These are phyloP conservation scores for Blastomyces parvus DNA, from an alignment of 2,329 filamentous ascomycete species.

Conservation along the genomic window DNA sequence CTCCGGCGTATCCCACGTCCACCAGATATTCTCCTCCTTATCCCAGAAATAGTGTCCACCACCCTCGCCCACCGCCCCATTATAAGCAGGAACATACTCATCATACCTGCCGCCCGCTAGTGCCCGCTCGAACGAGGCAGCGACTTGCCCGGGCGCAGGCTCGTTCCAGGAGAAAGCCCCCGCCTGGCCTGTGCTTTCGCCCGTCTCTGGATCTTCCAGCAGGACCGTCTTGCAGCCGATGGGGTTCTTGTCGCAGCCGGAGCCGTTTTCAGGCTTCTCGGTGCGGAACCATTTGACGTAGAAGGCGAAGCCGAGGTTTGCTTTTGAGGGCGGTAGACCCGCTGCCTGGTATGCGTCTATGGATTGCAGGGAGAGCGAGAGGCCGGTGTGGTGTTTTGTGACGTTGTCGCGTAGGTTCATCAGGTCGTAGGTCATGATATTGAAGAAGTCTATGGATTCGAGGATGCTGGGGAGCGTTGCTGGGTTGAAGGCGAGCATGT, in stretches of 20 bases:
- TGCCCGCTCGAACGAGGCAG: constrained; percentile 50
- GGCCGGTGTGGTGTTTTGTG: constrained; percentile 56
- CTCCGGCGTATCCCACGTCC: constrained; percentile 61
- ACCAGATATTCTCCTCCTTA: constrained; percentile 50
- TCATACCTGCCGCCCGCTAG: constrained; percentile 48
- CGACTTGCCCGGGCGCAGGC: constrained; percentile 31
- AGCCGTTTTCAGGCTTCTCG: constrained; percentile 29
- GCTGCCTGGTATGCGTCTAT: constrained; percentile 51
- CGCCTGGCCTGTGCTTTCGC: constrained; percentile 26
- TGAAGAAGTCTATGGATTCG: constrained; percentile 30
- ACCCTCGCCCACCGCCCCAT: constrained; percentile 22
- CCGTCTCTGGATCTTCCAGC: constrained; percentile 46
- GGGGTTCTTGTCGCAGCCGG: constrained; percentile 27
- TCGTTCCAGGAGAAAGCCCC: constrained; percentile 26
- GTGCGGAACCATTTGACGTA: constrained; percentile 60
- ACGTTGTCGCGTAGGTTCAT: constrained; percentile 59
- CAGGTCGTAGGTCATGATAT: constrained; percentile 61
- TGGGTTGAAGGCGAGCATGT: constrained; percentile 54
- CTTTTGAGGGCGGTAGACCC: constrained; percentile 46
- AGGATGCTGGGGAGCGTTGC: constrained; percentile 46
- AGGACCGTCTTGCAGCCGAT: constrained; percentile 51
- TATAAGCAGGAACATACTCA: constrained; percentile 40
- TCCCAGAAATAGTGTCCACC: constrained; percentile 66
- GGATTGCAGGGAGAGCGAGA: constrained; percentile 45
- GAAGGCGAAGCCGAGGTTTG: constrained; percentile 59